Evolutionary conservation across 2,329 filamentous ascomycete species (phyloP), one percentile per base, ranked within the genome.

Genomic region (Alternaria gansuensis): DNA sequence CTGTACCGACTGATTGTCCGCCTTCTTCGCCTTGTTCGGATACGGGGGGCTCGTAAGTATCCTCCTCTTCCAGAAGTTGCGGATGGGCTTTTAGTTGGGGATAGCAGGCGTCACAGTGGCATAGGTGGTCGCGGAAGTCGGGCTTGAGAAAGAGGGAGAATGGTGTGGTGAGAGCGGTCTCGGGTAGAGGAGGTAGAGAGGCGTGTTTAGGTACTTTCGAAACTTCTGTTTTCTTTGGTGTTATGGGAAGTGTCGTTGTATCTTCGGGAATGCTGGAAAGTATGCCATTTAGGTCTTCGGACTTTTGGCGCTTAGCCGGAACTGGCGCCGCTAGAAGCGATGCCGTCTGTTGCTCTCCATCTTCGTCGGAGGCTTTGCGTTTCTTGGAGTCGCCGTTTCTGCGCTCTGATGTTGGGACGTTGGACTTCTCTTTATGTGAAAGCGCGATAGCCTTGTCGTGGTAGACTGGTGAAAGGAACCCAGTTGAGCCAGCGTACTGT

Each of bases 41-140:
- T 5, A 97, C 81, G 1, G 94, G 93, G 0, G 94, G 95, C 71
- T 97, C 93, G 78, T 99, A 99, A 1, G 88, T 88, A 33, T 97
- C 92, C 82, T 99, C 95, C 77, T 96, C 93, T 72, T 98, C 93
- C 9, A 97, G 87, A 10, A 99, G 89, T 72, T 96, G 91, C 0
- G 88, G 87, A 74, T 96, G 88, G 0, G 82, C 79, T 54, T 86
- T 82, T 1, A 98, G 85, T 11, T 86, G 80, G 1, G 88, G 87
- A 78, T 92, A 97, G 81, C 93, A 97, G n/a, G 83, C 79, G 14
- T 86, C 75, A 78, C 95, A 99, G 72, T 84, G 91, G 81, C 95
- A 99, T 68, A 99, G 81, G 59, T 89, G 82, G 39, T 90, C 84
- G 67, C 94, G 90, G 82, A 98, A 98, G 70, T 87, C 83, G 52